Conservation (phyloP, 345 rosid species). For the Populus ilicifolia region DNA sequence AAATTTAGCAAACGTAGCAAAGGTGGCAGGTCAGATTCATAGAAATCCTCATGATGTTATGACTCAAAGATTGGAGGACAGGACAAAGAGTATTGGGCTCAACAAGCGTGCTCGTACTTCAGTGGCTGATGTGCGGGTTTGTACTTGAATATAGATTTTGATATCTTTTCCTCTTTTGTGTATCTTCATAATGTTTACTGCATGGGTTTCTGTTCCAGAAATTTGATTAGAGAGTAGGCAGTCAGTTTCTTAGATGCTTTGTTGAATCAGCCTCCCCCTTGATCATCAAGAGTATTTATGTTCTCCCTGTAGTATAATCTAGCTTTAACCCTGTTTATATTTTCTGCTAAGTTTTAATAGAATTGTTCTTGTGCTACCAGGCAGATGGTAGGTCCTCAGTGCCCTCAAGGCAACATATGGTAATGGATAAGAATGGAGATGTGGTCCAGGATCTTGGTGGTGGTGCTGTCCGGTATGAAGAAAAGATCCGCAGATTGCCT, state of each 20-base stretch:
- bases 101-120: slow-evolving; percentile 73
- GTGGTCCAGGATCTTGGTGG: slow-evolving; percentile 52
- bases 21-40: slow-evolving; percentile 59
- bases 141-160: slow-evolving; percentile 34
- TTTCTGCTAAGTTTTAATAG: neutral
- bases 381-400: slow-evolving; percentile 47
- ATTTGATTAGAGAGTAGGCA: neutral
- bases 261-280: neutral
- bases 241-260: neutral
- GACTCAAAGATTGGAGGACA: slow-evolving; percentile 69
- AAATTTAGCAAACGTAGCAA: slow-evolving; percentile 48
- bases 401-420: slow-evolving; percentile 50
- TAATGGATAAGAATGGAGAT: slow-evolving; percentile 60
- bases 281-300: neutral
- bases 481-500: slow-evolving; percentile 74
- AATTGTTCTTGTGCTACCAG: slow-evolving; percentile 31
- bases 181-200: neutral
- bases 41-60: slow-evolving; percentile 54
- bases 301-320: neutral
- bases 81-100: slow-evolving; percentile 62
- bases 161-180: slow-evolving; percentile 1
- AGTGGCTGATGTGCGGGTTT: slow-evolving; percentile 72
- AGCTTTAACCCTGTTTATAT: neutral
- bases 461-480: slow-evolving; percentile 51
- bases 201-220: neutral